A percentile compares a stretch with the other conserved stretches of the same genome.
These are phyloP conservation scores for Jatropha curcas DNA, from an alignment of 345 rosid species.

Conservation along the genomic window DNA sequence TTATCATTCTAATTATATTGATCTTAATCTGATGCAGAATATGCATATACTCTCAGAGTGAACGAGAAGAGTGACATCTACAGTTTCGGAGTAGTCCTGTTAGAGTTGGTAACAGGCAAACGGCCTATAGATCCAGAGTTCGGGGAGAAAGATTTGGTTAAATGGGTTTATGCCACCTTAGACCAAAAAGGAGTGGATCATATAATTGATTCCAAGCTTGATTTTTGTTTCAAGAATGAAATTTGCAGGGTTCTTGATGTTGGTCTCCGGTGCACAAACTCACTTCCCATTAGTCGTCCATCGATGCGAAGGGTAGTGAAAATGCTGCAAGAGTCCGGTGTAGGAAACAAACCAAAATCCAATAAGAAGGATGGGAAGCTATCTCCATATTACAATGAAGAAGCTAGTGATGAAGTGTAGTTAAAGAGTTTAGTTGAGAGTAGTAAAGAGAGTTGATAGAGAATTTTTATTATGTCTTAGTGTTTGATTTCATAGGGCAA, in stretches of 20 bases:
- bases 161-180: conserved; percentile 61
- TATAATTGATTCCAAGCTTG: conserved; percentile 67
- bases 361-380: conserved; percentile 52
- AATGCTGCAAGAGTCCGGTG: conserved; percentile 63
- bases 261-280: conserved; percentile 68
- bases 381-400: conserved; percentile 69
- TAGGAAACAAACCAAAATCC: conserved; percentile 29
- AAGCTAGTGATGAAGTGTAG: conserved; percentile 33
- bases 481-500: conserved; percentile 15
- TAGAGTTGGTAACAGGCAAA: conserved; percentile 80
- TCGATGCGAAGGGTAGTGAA: conserved; percentile 91
- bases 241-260: conserved; percentile 63
- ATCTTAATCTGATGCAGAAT: conserved; percentile 49
- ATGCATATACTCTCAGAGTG: conserved; percentile 80
- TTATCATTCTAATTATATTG: not conserved
- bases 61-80: conserved; percentile 95
- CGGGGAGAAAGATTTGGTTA: conserved; percentile 78
- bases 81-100: conserved; percentile 83
- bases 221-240: conserved; percentile 48
- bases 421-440: conserved; percentile 14
- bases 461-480: not conserved
- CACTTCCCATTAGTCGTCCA: conserved; percentile 81
- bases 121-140: conserved; percentile 65
- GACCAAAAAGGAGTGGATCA: conserved; percentile 51
- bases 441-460: not conserved